Evolutionary conservation across 1,139 yeast species (phyloP).

Genomic region (Magnusiomyces fungicola): DNA sequence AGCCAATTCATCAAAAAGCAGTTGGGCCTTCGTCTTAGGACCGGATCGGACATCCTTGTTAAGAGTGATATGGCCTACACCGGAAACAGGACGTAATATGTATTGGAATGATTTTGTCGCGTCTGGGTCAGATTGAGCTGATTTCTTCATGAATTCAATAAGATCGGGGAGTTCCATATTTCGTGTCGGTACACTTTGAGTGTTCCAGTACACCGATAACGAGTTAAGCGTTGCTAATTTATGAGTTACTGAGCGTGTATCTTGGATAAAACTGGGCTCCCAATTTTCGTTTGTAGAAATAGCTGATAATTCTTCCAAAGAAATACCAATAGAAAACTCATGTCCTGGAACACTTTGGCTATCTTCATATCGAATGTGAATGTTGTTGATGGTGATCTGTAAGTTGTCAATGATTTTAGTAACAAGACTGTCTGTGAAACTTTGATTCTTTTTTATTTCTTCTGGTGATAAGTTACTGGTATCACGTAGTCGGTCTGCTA

Average conservation of each 20-base stretch:
- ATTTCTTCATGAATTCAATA: slow-evolving; percentile 31
- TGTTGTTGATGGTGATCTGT: slow-evolving; percentile 87
- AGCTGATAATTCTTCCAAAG: slow-evolving; percentile 82
- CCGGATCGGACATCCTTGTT: slow-evolving; percentile 58
- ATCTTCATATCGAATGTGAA: slow-evolving; percentile 90
- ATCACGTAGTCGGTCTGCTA: slow-evolving; percentile 23
- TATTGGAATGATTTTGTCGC: slow-evolving; percentile 44
- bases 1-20: slow-evolving; percentile 82
- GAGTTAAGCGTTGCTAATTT: slow-evolving; percentile 72
- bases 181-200: slow-evolving; percentile 44
- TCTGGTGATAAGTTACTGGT: slow-evolving; percentile 31
- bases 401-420: slow-evolving; percentile 89
- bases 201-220: slow-evolving; percentile 79
- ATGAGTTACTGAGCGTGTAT: slow-evolving; percentile 59
- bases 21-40: slow-evolving; percentile 71
- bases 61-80: slow-evolving; percentile 73
- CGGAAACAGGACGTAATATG: slow-evolving; percentile 80
- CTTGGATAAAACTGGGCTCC: slow-evolving; percentile 79
- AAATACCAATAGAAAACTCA: slow-evolving; percentile 79
- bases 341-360: slow-evolving; percentile 36
- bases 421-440: slow-evolving; percentile 78
- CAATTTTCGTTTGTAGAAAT: slow-evolving; percentile 81
- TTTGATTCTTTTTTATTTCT: slow-evolving; percentile 54
- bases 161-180: slow-evolving; percentile 20
- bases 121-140: slow-evolving; percentile 20